Percentiles rank a stretch among this genome's conserved stretches.
Conservation (phyloP, 2,329 filamentous ascomycete genomes). For the Aureobasidium sp. region DNA sequence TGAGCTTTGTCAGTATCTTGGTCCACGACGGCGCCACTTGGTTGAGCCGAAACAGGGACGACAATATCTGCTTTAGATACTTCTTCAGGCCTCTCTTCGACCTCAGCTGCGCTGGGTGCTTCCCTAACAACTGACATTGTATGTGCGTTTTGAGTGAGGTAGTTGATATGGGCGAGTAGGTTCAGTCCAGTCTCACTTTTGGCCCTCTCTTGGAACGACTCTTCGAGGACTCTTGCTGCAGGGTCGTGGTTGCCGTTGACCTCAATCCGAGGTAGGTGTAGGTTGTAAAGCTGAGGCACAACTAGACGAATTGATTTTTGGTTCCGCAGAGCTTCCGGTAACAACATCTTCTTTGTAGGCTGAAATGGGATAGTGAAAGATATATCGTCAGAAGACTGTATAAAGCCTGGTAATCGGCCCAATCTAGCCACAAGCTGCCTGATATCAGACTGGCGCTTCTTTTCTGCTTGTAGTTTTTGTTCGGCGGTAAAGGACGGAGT, state of each 20-base stretch:
- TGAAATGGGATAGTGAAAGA: constrained; percentile 65
- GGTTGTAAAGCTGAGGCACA: constrained; percentile 64
- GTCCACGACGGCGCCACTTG: constrained; percentile 9
- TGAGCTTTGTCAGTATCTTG: constrained; percentile 49
- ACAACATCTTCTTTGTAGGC: constrained; percentile 52
- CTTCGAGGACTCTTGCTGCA: constrained; percentile 58
- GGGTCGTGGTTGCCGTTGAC: constrained; percentile 56
- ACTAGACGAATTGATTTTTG: constrained; percentile 61
- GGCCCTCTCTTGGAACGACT: constrained; percentile 56
- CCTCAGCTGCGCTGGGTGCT: background rate
- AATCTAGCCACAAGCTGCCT: constrained; percentile 70
- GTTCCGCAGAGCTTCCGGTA: constrained; percentile 55
- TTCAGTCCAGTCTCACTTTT: constrained; percentile 52
- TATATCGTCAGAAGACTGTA: constrained; percentile 62
- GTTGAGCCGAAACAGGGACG: background rate
- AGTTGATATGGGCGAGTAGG: constrained; percentile 69
- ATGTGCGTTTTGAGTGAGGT: constrained; percentile 64
- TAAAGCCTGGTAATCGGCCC: constrained; percentile 59
- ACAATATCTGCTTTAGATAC: background rate
- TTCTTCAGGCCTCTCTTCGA: background rate
- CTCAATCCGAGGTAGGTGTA: constrained; percentile 60
- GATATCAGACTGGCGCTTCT: constrained; percentile 57
- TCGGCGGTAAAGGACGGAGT: constrained; percentile 46
- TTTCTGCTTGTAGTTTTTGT: constrained; percentile 56
- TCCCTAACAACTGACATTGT: constrained; percentile 46